These are phyloP conservation scores for Nemania serpens DNA, from an alignment of 2,329 filamentous ascomycete genomes.

Conservation along the genomic window DNA sequence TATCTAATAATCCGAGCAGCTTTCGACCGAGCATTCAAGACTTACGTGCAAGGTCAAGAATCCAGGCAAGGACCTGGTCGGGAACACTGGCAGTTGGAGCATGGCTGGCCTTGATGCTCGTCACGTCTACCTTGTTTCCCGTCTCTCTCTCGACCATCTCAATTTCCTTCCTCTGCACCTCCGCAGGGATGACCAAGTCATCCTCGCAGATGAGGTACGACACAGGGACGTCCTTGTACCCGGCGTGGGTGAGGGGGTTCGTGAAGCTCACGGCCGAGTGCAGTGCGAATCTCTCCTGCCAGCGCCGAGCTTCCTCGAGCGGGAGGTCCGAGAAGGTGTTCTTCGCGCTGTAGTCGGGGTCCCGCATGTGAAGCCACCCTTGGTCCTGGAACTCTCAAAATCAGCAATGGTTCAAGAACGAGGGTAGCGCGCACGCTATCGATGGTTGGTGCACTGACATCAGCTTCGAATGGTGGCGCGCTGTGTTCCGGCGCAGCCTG, in stretches of 20 bases:
- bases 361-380: constrained; percentile 36
- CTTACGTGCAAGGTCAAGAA: constrained; percentile 13
- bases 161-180: constrained; percentile 40
- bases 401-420: neutral
- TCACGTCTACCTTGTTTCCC: constrained; percentile 45
- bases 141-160: constrained; percentile 40
- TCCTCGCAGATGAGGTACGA: constrained; percentile 47
- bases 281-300: constrained; percentile 9
- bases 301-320: constrained; percentile 29
- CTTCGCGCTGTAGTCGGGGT: constrained; percentile 21
- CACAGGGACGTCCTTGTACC: constrained; percentile 47
- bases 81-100: constrained; percentile 36
- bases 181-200: constrained; percentile 42
- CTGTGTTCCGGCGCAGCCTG: neutral
- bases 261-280: constrained; percentile 45
- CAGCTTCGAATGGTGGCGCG: neutral
- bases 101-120: constrained; percentile 44
- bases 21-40: neutral
- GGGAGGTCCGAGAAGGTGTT: constrained; percentile 38
- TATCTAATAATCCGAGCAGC: neutral
- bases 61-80: constrained; percentile 36
- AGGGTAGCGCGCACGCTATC: neutral
- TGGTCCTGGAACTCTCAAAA: constrained; percentile 27
- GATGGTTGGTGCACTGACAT: constrained; percentile 13
- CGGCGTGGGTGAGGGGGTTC: constrained; percentile 43